Evolutionary conservation across 768 basidiomycete genomes (phyloP), one percentile per base, ranked within the genome.

Genomic region (Calocybe gangraenosa): DNA sequence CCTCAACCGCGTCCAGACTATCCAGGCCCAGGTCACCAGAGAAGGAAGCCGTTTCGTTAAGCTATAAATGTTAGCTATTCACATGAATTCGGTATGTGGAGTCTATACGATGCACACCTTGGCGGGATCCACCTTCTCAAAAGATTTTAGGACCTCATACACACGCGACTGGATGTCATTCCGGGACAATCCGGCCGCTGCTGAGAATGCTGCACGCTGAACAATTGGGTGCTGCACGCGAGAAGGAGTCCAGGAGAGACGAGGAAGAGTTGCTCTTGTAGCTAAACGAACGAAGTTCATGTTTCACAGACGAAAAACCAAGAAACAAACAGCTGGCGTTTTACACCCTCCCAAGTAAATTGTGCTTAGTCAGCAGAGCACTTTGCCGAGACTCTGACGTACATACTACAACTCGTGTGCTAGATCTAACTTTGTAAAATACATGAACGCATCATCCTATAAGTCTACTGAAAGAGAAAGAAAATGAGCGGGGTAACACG

Each of bases 1-100:
- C 93, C 66, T 99, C 96, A 15, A 99, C 94, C 15, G 93, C 80
- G 65, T 99, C 96, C 62, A 99, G 71, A 58, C 93, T 97, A 68
- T 99, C 96, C 23, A 96, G 76, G 22, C 90, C 92, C 41, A 96
- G 77, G 73, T 96, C 91, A 37, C 81, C 74, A 41, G 80, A 67
- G 65, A 96, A 93, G 9, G 79, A 74, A 54, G 38, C 65, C 56
- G 46, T 56, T 48, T 20, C 43, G 4, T 49, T 59, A 48, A 37
- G 53, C 66, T 67, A 39, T 11, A 11, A n/a, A 17, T 30, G 7
- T 25, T n/a, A 39, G 36, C 32, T n/a, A n/a, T n/a, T 41, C 14
- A 35, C 7, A 7, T 19, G n/a, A 30, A 40, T 28, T 11, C 5
- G 11, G 25, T 11, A 28, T 28, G 25, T 28, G 5, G 6, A 6